These are phyloP conservation scores for Pilaira anomala DNA, from an alignment of 192 early-diverging fungal genomes.

Conservation along the genomic window DNA sequence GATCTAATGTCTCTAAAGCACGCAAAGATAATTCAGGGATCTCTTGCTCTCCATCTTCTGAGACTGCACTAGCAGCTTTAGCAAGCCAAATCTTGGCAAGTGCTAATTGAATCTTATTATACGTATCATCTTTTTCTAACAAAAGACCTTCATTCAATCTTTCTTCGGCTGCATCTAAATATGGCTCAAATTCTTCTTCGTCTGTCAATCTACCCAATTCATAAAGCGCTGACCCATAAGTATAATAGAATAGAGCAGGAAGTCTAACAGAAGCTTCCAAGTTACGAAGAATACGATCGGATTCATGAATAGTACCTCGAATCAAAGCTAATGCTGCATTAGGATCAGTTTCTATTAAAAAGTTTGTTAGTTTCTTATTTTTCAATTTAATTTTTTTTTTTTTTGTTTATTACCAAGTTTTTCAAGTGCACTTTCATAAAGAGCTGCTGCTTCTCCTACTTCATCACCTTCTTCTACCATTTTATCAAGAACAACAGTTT, in stretches of 20 bases:
- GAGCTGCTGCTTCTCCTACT: constrained; percentile 42
- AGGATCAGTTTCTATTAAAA: constrained; percentile 26
- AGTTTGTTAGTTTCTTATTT: background rate
- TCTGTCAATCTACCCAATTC: constrained; percentile 34
- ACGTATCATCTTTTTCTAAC: background rate
- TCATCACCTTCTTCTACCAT: constrained; percentile 52
- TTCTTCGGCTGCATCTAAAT: constrained; percentile 36
- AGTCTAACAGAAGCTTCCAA: constrained; percentile 38
- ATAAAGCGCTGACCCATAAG: constrained; percentile 50
- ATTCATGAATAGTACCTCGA: constrained; percentile 53
- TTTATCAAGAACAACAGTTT: constrained; percentile 42
- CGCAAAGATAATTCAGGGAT: constrained; percentile 15
- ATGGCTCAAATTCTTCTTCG: constrained; percentile 32
- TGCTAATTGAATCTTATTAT: constrained; percentile 5
- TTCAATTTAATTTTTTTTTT: background rate
- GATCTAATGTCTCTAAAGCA: constrained; percentile 13
- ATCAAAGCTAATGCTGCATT: constrained; percentile 38
- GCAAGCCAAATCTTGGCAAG: constrained; percentile 25
- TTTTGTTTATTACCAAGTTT: constrained; percentile 31
- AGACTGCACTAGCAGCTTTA: constrained; percentile 10
- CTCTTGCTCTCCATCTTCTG: background rate
- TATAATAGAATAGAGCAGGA: constrained; percentile 42
- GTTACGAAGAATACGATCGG: constrained; percentile 53
- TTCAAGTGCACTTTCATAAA: constrained; percentile 48
- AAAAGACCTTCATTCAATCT: constrained; percentile 29